Conservation (phyloP, 176 grass and related monocot species). For the Oryza nivara region DNA sequence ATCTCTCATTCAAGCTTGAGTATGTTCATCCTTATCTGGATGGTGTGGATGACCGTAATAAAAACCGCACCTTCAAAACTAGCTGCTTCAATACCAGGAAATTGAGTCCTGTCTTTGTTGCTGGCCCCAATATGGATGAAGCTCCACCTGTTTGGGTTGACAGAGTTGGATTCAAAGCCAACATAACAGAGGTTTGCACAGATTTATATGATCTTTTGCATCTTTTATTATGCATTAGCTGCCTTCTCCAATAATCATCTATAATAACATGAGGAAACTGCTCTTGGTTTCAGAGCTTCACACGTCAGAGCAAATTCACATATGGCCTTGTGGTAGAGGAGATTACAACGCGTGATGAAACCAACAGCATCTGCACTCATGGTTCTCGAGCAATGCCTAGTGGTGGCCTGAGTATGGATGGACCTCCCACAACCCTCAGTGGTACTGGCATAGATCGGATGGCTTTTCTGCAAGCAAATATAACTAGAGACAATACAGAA, state of each 20-base stretch:
- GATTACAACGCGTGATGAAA: constrained; percentile 86
- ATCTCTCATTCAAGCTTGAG: constrained; percentile 90
- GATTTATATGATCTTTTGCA: not conserved
- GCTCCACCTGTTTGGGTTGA: constrained; percentile 93
- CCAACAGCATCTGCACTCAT: constrained; percentile 85
- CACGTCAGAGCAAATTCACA: constrained; percentile 89
- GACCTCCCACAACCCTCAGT: constrained; percentile 93
- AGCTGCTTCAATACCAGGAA: constrained; percentile 95
- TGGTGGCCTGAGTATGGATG: constrained; percentile 88
- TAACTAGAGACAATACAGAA: constrained; percentile 85
- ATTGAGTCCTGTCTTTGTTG: constrained; percentile 90
- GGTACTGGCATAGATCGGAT: constrained; percentile 80
- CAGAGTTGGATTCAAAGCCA: constrained; percentile 92
- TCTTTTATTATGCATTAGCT: constrained; percentile 7
- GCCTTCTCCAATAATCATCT: constrained; percentile 13
- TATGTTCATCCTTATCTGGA: constrained; percentile 95
- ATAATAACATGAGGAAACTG: constrained; percentile 43
- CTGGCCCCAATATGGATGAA: constrained; percentile 81
- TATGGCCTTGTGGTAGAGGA: constrained; percentile 93
- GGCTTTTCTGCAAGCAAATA: constrained; percentile 84
- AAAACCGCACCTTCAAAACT: constrained; percentile 84
- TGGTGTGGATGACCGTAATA: constrained; percentile 69
- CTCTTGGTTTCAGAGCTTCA: constrained; percentile 68
- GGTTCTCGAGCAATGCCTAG: constrained; percentile 78
- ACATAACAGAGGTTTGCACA: constrained; percentile 80